A percentile compares a stretch with the other conserved stretches of the same genome.
These are phyloP conservation scores for Phytophthora crassamura DNA, from an alignment of 352 stramenopile species.

Conservation along the genomic window DNA sequence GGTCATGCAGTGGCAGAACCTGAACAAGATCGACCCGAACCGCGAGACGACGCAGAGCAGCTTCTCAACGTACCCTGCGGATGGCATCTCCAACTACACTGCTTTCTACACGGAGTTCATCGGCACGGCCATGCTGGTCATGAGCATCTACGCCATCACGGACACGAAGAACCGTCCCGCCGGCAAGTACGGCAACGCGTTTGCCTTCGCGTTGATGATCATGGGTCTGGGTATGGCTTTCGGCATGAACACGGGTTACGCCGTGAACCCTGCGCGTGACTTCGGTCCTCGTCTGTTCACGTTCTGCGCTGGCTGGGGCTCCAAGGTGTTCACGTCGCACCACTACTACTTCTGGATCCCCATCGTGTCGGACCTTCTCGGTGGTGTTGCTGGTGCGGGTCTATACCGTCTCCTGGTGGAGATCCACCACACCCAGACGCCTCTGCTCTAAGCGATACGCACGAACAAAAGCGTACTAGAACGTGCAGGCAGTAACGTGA, in stretches of 20 bases:
- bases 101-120: constrained; percentile 48
- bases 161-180: constrained; percentile 52
- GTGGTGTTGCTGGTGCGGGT: constrained; percentile 37
- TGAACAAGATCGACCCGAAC: constrained; percentile 2
- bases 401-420: constrained; percentile 45
- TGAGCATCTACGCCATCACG: constrained; percentile 57
- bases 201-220: constrained; percentile 56
- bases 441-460: constrained; percentile 5
- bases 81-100: constrained; percentile 13
- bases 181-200: constrained; percentile 34
- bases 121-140: constrained; percentile 54
- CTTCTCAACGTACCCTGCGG: constrained; percentile 50
- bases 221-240: too few relatives aligned
- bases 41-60: constrained; percentile 37
- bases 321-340: constrained; percentile 45
- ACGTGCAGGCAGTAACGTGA: not conserved
- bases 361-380: constrained; percentile 45
- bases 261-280: too few relatives aligned
- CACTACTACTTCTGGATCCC: constrained; percentile 67
- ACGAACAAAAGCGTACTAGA: constrained; percentile 6
- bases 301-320: too few relatives aligned
- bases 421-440: constrained; percentile 44
- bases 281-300: too few relatives aligned
- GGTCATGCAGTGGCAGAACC: too few relatives aligned
- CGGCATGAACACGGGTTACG: too few relatives aligned